Evolutionary conservation across 495 filamentous ascomycete genomes (phyloP).

Genomic region (Neurospora tetrasperma): DNA sequence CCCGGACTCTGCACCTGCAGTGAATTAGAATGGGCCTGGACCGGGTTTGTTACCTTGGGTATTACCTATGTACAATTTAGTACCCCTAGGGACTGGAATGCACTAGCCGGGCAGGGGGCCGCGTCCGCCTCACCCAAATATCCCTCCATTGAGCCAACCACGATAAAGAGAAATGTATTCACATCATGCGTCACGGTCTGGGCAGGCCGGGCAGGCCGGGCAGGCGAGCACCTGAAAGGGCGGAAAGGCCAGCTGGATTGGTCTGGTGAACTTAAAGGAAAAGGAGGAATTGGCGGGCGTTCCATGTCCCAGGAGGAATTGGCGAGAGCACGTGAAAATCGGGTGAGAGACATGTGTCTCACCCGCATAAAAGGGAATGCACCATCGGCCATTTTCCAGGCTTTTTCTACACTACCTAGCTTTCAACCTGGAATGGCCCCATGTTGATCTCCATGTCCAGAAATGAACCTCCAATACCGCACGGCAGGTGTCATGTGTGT

Average conservation of each 20-base stretch:
- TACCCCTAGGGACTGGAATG: neutral
- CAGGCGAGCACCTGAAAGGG: neutral
- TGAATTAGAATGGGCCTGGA: neutral
- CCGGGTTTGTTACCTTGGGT: neutral
- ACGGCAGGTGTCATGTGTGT: neutral
- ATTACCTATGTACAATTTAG: neutral
- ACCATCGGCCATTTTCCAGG: neutral
- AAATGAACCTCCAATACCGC: neutral
- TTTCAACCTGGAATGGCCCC: neutral
- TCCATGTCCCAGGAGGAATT: neutral
- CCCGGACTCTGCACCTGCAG: neutral
- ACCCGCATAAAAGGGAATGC: neutral
- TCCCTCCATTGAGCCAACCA: neutral
- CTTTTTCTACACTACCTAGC: neutral
- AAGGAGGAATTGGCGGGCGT: neutral
- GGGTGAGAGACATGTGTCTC: neutral
- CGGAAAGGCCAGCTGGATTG: neutral
- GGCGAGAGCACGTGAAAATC: neutral
- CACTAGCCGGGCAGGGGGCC: neutral
- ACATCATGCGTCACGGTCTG: neutral
- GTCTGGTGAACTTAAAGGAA: neutral
- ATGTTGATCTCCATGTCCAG: neutral
- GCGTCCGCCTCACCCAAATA: neutral
- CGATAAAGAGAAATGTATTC: neutral
- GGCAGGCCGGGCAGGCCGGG: neutral